Percentiles rank a stretch among this genome's conserved stretches.
These are phyloP conservation scores for Eucommia ulmoides DNA, from an alignment of 257 asterid species.

Conservation along the genomic window DNA sequence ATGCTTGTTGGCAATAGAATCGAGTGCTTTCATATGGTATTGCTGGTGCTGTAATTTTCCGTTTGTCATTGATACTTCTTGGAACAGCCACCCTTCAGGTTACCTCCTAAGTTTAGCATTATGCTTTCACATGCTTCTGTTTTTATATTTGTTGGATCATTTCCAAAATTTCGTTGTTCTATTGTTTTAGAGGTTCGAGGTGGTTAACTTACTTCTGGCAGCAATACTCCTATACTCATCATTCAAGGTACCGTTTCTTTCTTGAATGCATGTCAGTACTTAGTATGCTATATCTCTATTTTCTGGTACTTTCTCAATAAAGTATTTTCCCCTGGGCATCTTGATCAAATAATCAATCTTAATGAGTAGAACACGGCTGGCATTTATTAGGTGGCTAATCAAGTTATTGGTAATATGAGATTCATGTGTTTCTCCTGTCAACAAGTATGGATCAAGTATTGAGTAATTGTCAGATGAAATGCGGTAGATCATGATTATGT, in stretches of 20 bases:
- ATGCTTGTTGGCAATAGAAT: conserved; percentile 27
- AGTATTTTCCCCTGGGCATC: background rate
- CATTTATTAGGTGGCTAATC: too few species aligned
- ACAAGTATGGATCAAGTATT: too few species aligned
- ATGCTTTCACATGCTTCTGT: conserved; percentile 10
- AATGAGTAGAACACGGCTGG: too few species aligned
- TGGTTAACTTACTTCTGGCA: conserved; percentile 68
- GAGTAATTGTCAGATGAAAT: too few species aligned
- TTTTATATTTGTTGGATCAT: too few species aligned
- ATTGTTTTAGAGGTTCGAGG: conserved; percentile 54
- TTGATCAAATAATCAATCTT: too few species aligned
- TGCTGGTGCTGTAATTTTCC: conserved; percentile 86
- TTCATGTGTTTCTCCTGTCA: too few species aligned
- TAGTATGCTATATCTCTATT: background rate
- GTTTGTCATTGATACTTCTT: conserved; percentile 76
- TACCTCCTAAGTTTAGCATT: conserved; percentile 13
- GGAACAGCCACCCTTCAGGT: conserved; percentile 99
- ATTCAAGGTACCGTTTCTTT: conserved; percentile 63
- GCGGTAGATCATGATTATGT: too few species aligned
- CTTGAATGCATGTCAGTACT: background rate
- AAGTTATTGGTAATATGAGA: too few species aligned
- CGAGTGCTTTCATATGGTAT: conserved; percentile 96
- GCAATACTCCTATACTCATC: conserved; percentile 68
- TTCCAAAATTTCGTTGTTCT: background rate
- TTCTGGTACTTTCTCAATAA: background rate